These are phyloP conservation scores for Gossypium longicalyx DNA, from an alignment of 345 rosid genomes.

Conservation along the genomic window DNA sequence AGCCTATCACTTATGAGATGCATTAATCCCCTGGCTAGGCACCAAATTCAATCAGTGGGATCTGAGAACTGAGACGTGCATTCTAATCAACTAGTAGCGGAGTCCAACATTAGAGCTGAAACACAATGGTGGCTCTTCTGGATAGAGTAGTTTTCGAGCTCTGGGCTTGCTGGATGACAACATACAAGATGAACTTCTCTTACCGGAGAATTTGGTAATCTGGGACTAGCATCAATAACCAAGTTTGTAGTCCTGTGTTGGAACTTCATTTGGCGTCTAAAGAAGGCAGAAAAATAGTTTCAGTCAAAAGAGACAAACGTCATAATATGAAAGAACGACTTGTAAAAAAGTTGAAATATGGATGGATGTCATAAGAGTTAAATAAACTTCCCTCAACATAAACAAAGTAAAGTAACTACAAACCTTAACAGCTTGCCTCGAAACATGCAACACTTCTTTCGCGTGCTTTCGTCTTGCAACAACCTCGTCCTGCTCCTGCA, in stretches of 20 bases:
- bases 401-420: constrained; percentile 15
- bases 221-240: neutral
- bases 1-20: neutral
- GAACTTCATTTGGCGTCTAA: constrained; percentile 24
- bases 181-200: neutral
- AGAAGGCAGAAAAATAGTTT: neutral
- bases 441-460: constrained; percentile 19
- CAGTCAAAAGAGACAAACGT: neutral
- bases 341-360: neutral
- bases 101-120: constrained; percentile 4
- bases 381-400: neutral
- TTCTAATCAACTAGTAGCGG: neutral
- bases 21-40: neutral
- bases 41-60: neutral
- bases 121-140: constrained; percentile 5
- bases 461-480: constrained; percentile 22
- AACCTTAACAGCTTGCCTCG: constrained; percentile 38
- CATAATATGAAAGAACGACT: neutral
- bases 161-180: constrained; percentile 1
- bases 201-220: constrained; percentile 14
- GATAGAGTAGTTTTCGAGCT: constrained; percentile 8
- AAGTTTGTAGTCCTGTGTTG: constrained; percentile 6
- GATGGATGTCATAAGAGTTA: neutral
- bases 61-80: neutral
- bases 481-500: constrained; percentile 33